A percentile compares a stretch with the other conserved stretches of the same genome.
These are phyloP conservation scores for Podila clonocystis DNA, from an alignment of 192 early-diverging fungal genomes.

Conservation along the genomic window DNA sequence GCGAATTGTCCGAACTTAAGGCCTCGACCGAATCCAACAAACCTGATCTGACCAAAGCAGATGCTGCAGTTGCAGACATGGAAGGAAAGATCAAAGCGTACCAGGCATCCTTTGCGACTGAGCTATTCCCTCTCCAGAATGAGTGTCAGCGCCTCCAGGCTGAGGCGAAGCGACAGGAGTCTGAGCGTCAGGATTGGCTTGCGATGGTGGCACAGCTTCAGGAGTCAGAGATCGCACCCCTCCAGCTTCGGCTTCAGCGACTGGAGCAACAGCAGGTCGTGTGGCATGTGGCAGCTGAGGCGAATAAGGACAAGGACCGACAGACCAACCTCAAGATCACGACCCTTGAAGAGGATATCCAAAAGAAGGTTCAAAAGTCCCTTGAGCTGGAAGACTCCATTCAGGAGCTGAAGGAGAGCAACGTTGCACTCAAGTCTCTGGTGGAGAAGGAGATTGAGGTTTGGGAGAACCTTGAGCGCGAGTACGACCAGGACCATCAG, in stretches of 20 bases:
- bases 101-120: slow-evolving; percentile 3
- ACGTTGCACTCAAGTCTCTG: slow-evolving; percentile 11
- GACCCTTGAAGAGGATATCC: slow-evolving; percentile 27
- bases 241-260: slow-evolving; percentile 42
- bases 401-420: slow-evolving; percentile 11
- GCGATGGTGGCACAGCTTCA: slow-evolving; percentile 11
- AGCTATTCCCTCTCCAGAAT: slow-evolving; percentile 18
- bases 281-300: slow-evolving; percentile 43
- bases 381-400: slow-evolving; percentile 17
- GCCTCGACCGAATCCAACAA: neutral
- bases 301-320: slow-evolving; percentile 41
- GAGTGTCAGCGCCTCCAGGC: slow-evolving; percentile 31
- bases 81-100: slow-evolving; percentile 19
- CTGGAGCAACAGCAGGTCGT: slow-evolving; percentile 45
- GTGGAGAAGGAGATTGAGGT: slow-evolving; percentile 33
- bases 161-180: slow-evolving; percentile 28
- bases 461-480: slow-evolving; percentile 43
- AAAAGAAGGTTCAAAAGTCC: slow-evolving; percentile 3
- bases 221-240: slow-evolving; percentile 36
- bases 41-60: slow-evolving; percentile 2
- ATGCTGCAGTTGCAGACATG: slow-evolving; percentile 1
- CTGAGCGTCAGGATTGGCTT: slow-evolving; percentile 21
- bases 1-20: slow-evolving; percentile 16
- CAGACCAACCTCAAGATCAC: slow-evolving; percentile 19
- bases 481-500: slow-evolving; percentile 7